Percentiles rank a stretch among this genome's conserved stretches.
Evolutionary conservation across 257 asterid genomes (phyloP).

Genomic region (Jacaranda copaia): DNA sequence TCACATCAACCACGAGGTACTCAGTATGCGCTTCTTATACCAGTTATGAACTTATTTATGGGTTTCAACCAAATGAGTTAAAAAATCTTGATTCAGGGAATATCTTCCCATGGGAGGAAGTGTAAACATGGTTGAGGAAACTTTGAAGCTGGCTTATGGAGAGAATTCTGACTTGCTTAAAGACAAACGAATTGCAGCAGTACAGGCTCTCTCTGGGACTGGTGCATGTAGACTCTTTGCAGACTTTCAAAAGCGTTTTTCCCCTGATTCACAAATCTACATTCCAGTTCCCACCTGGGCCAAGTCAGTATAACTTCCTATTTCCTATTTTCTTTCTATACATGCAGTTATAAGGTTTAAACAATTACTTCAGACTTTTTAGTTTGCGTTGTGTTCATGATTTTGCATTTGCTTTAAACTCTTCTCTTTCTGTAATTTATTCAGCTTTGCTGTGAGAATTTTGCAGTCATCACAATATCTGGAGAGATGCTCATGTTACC

Average conservation of each 20-base stretch:
- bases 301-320: constrained; percentile 66
- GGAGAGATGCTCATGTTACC: constrained; percentile 96
- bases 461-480: constrained; percentile 96
- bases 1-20: constrained; percentile 2
- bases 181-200: constrained; percentile 85
- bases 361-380: neutral
- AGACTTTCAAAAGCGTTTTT: constrained; percentile 91
- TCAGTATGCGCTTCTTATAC: neutral
- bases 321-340: neutral
- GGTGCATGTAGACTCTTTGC: constrained; percentile 99
- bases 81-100: constrained; percentile 67
- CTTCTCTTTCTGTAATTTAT: constrained; percentile 6
- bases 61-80: constrained; percentile 22
- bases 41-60: neutral
- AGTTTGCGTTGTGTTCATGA: neutral
- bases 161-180: constrained; percentile 83
- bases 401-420: constrained; percentile 4
- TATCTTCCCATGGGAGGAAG: constrained; percentile 99
- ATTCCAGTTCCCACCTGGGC: constrained; percentile 98
- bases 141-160: constrained; percentile 92
- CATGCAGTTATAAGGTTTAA: neutral
- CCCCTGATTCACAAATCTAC: constrained; percentile 83
- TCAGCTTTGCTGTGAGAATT: constrained; percentile 31
- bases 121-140: constrained; percentile 77
- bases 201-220: constrained; percentile 96